These are phyloP conservation scores for Crithidia thermophila DNA, from an alignment of 208 protist genomes.

Conservation along the genomic window DNA sequence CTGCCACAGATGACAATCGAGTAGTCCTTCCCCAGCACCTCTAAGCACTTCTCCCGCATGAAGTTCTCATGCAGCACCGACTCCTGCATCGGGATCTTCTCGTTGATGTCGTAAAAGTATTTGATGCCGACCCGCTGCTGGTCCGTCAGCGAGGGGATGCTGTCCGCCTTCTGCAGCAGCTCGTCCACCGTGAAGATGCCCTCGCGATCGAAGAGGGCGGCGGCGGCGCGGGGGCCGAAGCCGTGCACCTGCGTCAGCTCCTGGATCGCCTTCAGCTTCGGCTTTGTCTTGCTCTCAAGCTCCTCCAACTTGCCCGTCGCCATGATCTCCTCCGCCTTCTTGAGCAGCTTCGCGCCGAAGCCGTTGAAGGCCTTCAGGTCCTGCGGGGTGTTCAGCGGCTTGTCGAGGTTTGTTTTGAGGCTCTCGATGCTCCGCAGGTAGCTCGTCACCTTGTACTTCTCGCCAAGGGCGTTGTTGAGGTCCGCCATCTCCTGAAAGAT, in stretches of 20 bases:
- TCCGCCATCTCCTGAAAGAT: conserved; percentile 91
- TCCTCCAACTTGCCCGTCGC: conserved; percentile 87
- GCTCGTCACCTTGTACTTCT: conserved; percentile 89
- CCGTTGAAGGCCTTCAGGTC: conserved; percentile 78
- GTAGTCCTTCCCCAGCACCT: conserved; percentile 71
- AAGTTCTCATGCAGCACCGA: conserved; percentile 87
- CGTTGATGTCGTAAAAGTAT: conserved; percentile 93
- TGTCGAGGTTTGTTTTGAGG: conserved; percentile 87
- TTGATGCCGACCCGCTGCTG: conserved; percentile 86
- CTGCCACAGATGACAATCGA: conserved; percentile 87
- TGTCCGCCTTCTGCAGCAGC: conserved; percentile 80
- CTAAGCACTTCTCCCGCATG: conserved; percentile 58
- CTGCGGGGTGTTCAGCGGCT: conserved; percentile 67
- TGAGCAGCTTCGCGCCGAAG: conserved; percentile 81
- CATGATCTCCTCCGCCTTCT: conserved; percentile 93
- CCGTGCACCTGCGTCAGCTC: conserved; percentile 89
- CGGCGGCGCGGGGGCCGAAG: conserved; percentile 83
- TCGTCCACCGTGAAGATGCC: conserved; percentile 92
- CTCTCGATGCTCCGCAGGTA: conserved; percentile 84
- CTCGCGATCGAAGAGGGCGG: conserved; percentile 86
- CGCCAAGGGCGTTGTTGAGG: conserved; percentile 86
- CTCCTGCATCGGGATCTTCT: conserved; percentile 93
- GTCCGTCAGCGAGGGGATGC: conserved; percentile 70
- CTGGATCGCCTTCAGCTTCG: conserved; percentile 89
- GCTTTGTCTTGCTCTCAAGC: conserved; percentile 90